phyloP scores from a whole-genome alignment of 331 rosid species.

The Quercus lobata region DNA sequence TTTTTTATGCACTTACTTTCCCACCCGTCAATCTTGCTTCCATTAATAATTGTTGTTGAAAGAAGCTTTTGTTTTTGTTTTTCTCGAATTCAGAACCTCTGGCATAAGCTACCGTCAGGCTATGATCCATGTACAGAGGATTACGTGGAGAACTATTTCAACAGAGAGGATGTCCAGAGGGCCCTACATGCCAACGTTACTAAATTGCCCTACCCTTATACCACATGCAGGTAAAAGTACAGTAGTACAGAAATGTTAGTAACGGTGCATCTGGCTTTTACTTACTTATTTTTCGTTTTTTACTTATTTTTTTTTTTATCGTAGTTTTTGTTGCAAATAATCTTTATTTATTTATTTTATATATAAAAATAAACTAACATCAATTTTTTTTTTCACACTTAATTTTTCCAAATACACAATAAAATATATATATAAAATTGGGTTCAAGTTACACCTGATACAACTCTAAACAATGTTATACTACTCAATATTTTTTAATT shows the following conservation, averaged over 20 bases:
- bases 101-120: constrained; percentile 50
- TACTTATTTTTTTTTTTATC: too few relatives aligned
- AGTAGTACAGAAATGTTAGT: neutral
- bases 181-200: constrained; percentile 68
- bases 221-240: constrained; percentile 50
- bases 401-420: too few relatives aligned
- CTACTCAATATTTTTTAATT: too few relatives aligned
- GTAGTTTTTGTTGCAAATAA: too few relatives aligned
- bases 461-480: too few relatives aligned
- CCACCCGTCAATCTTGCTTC: too few relatives aligned
- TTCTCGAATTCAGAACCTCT: constrained; percentile 32
- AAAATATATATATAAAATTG: too few relatives aligned
- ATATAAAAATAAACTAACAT: too few relatives aligned
- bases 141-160: constrained; percentile 40
- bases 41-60: neutral
- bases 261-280: too few relatives aligned
- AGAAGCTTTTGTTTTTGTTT: neutral
- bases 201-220: constrained; percentile 44
- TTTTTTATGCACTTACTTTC: fast-evolving
- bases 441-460: fast-evolving
- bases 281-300: too few relatives aligned
- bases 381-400: too few relatives aligned
- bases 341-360: too few relatives aligned
- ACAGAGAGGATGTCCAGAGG: constrained; percentile 51
- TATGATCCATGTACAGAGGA: constrained; percentile 56